Evolutionary conservation across 768 basidiomycete species (phyloP).

Genomic region (Rickenella mellea): DNA sequence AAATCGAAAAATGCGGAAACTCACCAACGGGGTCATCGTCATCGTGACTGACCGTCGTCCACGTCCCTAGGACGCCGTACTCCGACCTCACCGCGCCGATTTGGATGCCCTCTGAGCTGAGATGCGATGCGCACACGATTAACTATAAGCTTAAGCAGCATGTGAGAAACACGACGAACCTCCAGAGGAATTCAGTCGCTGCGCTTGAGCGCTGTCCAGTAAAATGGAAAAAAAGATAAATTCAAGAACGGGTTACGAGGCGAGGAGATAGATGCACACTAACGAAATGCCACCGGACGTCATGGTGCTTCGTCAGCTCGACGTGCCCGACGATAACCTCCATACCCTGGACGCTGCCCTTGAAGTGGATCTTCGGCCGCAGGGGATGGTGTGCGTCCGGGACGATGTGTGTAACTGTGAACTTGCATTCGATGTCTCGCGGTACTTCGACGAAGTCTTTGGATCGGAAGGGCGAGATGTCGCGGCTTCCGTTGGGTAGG

Average conservation of each 20-base stretch:
- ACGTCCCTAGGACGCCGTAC: slow-evolving; percentile 47
- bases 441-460: slow-evolving; percentile 43
- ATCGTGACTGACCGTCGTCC: slow-evolving; percentile 43
- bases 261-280: slow-evolving; percentile 17
- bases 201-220: slow-evolving; percentile 31
- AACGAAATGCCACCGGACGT: slow-evolving; percentile 59
- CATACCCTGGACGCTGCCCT: slow-evolving; percentile 39
- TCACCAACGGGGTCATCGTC: slow-evolving; percentile 36
- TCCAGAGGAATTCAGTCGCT: slow-evolving; percentile 44
- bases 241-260: neutral
- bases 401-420: slow-evolving; percentile 32
- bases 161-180: slow-evolving; percentile 23
- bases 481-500: slow-evolving; percentile 18
- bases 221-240: neutral
- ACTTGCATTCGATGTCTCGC: slow-evolving; percentile 35
- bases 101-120: slow-evolving; percentile 53
- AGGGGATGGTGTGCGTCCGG: slow-evolving; percentile 38
- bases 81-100: slow-evolving; percentile 50
- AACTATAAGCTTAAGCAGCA: slow-evolving; percentile 8
- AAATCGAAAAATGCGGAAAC: too few species aligned
- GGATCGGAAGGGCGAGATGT: slow-evolving; percentile 40
- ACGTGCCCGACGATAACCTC: slow-evolving; percentile 43
- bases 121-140: neutral
- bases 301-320: slow-evolving; percentile 44
- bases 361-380: slow-evolving; percentile 44